Evolutionary conservation across 371 early-diverging fungal species (phyloP), one percentile per base, ranked within the genome.

Genomic region (Lichtheimia ramosa): DNA sequence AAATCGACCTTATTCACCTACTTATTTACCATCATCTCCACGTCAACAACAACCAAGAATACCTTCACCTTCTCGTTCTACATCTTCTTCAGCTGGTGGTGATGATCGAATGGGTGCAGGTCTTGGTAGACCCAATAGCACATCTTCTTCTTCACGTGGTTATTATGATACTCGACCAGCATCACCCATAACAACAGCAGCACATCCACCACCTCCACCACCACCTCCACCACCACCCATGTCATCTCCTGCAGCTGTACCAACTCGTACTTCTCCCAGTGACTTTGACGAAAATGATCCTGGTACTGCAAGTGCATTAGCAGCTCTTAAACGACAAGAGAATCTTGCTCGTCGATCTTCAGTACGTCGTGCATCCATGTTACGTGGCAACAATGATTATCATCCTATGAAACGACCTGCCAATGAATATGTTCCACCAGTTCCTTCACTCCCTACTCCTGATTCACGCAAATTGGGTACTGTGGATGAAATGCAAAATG

Each of bases 341-440:
- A 79, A 79, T 46, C 62, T 79, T 4, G 80, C 80, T 8, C 54
- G 80, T 43, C 58, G 75, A 21, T 79, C 79, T 0, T 75, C 80
- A 16, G 80, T 79, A 3, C 70, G 80, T 39, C 64, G 78, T 46
- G 78, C 78, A 16, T 77, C 78, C 16, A 77, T 77, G 78, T 77
- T 69, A 51, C 43, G 78, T 28, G 65, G 68, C 8, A 16, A 21
- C 8, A 65, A 59, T 12, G 65, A 73, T 53, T 65, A 65, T n/a
- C 48, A 53, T 56, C 54, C 62, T 43, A 56, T 55, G 40, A 65
- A 63, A 51, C 56, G 64, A 5, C 50, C 51, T 7, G 43, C 48
- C 0, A 50, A 62, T 42, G 56, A 51, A 6, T 40, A 62, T 54
- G 56, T 64, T 10, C 78, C 78, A 23, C 78, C 78, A 20, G 69